A percentile compares a stretch with the other conserved stretches of the same genome.
phyloP scores from a whole-genome alignment of 768 basidiomycete genomes.

The Mycena belliarum region DNA sequence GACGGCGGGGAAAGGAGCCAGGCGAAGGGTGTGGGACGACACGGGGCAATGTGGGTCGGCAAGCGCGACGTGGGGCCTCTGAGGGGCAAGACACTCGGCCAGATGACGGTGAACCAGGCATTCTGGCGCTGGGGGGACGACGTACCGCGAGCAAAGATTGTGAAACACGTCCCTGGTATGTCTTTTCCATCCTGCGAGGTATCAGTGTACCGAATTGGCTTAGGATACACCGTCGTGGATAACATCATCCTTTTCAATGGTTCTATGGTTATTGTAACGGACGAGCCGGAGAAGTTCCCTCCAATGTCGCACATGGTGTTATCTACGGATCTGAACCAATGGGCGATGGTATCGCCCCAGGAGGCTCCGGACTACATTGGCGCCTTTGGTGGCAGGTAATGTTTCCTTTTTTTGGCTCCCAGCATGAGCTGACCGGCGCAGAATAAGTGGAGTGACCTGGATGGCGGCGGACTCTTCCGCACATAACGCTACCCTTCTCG shows the following conservation, averaged over 20 bases:
- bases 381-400: constrained; percentile 54
- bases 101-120: constrained; percentile 51
- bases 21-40: constrained; percentile 37
- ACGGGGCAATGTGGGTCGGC: constrained; percentile 47
- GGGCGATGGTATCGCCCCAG: constrained; percentile 57
- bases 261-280: constrained; percentile 73
- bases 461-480: constrained; percentile 55
- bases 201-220: not conserved
- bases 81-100: constrained; percentile 29
- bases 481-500: constrained; percentile 70
- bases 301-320: constrained; percentile 51
- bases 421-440: constrained; percentile 25
- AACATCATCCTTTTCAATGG: constrained; percentile 76
- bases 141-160: constrained; percentile 54
- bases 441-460: constrained; percentile 72
- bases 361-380: constrained; percentile 54
- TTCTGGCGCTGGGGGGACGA: constrained; percentile 56
- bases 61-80: constrained; percentile 31
- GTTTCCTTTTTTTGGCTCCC: constrained; percentile 19
- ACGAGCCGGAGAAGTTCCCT: constrained; percentile 65
- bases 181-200: not conserved
- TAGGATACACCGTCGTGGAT: constrained; percentile 85
- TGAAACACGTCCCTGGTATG: constrained; percentile 69
- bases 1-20: constrained; percentile 54
- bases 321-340: constrained; percentile 47